Evolutionary conservation across 768 basidiomycete genomes (phyloP).

Genomic region (Kwoniella sp.): DNA sequence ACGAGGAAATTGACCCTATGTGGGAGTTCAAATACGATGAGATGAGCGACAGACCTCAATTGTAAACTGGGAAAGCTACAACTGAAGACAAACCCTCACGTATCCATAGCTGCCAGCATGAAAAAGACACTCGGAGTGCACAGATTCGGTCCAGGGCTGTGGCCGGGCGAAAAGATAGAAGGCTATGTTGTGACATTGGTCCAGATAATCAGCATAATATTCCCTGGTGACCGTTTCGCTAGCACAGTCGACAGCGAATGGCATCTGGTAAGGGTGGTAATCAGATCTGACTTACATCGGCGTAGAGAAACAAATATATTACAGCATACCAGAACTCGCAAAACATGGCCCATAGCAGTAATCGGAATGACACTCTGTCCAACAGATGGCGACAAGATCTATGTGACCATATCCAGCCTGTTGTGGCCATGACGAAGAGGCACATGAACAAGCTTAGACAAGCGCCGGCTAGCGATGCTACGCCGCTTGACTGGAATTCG

Average conservation of each 20-base stretch:
- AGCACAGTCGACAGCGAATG: too few species aligned
- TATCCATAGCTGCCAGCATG: conserved; percentile 21
- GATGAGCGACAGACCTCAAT: not conserved
- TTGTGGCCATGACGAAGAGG: not conserved
- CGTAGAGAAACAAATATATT: conserved; percentile 9
- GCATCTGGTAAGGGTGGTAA: not conserved
- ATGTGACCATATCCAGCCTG: conserved; percentile 20
- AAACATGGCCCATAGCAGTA: conserved; percentile 32
- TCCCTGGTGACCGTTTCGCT: too few species aligned
- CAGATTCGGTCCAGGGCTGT: not conserved
- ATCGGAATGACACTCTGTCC: conserved; percentile 36
- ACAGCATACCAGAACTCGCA: conserved; percentile 35
- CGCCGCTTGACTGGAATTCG: not conserved
- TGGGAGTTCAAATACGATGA: not conserved
- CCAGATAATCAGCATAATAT: not conserved
- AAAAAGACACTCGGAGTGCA: conserved; percentile 33
- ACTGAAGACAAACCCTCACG: conserved; percentile 6
- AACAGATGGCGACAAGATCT: conserved; percentile 11
- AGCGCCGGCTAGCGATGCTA: conserved; percentile 8
- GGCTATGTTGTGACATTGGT: not conserved
- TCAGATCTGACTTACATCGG: conserved; percentile 14
- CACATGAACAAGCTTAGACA: not conserved
- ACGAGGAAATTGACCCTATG: conserved; percentile 38
- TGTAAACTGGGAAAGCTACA: too few species aligned
- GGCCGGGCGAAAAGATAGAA: conserved; percentile 5